Evolutionary conservation across 192 early-diverging fungal species (phyloP).

Genomic region (Umbelopsis sp.): DNA sequence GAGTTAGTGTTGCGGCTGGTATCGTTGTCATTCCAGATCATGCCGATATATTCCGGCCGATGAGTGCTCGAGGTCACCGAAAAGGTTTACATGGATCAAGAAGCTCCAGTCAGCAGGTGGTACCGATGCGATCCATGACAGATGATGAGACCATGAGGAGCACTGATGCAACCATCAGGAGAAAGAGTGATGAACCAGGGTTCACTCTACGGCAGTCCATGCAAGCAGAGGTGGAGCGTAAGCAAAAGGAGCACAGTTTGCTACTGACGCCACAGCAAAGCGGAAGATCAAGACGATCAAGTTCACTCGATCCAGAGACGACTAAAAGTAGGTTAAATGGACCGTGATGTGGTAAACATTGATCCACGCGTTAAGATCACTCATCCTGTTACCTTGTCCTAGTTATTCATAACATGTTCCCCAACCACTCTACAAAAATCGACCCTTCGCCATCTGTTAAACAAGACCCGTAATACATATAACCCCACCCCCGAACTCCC

Average conservation of each 20-base stretch:
- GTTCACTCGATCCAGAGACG: neutral
- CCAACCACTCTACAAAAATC: conserved; percentile 9
- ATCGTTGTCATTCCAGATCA: conserved; percentile 41
- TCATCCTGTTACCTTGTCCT: neutral
- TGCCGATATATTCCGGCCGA: neutral
- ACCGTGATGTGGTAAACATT: neutral
- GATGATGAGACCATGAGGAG: neutral
- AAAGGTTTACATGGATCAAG: neutral
- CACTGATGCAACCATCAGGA: neutral
- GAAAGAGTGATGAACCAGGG: conserved; percentile 4
- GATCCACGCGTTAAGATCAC: neutral
- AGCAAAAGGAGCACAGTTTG: neutral
- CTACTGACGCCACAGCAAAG: neutral
- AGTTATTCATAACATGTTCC: conserved; percentile 14
- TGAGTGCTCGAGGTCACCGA: conserved; percentile 4
- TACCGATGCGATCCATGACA: neutral
- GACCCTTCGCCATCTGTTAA: conserved; percentile 6
- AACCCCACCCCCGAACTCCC: neutral
- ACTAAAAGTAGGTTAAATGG: neutral
- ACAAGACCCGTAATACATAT: neutral
- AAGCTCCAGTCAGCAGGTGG: conserved; percentile 1
- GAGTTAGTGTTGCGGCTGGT: conserved; percentile 42
- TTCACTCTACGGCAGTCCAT: neutral
- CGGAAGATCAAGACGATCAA: neutral
- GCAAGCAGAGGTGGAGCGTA: conserved; percentile 8